Percentiles rank a stretch among this genome's conserved stretches.
Evolutionary conservation across 73 alveolate genomes (phyloP).

Genomic region (Tetrahymena malaccensis): DNA sequence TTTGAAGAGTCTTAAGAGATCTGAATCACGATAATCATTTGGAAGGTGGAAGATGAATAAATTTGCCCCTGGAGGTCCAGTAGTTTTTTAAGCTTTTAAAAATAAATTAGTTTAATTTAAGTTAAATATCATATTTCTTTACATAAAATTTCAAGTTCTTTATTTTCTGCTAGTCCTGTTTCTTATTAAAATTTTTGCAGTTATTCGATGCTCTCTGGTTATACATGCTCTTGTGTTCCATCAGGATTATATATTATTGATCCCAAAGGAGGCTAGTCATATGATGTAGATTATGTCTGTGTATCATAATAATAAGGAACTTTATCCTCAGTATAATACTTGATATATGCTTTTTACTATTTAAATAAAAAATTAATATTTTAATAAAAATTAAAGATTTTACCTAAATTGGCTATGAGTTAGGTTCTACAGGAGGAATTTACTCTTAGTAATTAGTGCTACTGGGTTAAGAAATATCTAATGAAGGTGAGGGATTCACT

Average conservation of each 20-base stretch:
- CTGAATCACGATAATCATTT: slow-evolving; percentile 28
- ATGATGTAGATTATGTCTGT: neutral
- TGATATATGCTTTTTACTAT: neutral
- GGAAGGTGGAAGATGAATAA: slow-evolving; percentile 29
- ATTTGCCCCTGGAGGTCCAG: slow-evolving; percentile 45
- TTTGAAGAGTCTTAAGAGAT: slow-evolving; percentile 14
- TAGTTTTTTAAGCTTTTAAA: slow-evolving; percentile 4
- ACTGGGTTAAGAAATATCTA: neutral
- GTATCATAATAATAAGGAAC: neutral
- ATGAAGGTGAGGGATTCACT: neutral
- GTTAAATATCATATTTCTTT: neutral
- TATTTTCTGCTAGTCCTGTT: neutral
- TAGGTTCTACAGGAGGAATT: neutral
- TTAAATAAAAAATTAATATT: neutral
- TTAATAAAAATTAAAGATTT: neutral
- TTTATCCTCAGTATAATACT: neutral
- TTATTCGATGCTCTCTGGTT: neutral
- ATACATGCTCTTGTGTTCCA: slow-evolving; percentile 23
- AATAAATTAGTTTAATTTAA: neutral
- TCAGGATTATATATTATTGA: slow-evolving; percentile 30
- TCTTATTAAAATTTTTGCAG: neutral
- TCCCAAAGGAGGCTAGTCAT: slow-evolving; percentile 1
- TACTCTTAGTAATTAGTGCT: neutral
- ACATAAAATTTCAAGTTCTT: neutral
- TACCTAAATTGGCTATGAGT: neutral